Evolutionary conservation across 2,329 filamentous ascomycete genomes (phyloP).

Genomic region (Calonectria pseudoreteaudii): DNA sequence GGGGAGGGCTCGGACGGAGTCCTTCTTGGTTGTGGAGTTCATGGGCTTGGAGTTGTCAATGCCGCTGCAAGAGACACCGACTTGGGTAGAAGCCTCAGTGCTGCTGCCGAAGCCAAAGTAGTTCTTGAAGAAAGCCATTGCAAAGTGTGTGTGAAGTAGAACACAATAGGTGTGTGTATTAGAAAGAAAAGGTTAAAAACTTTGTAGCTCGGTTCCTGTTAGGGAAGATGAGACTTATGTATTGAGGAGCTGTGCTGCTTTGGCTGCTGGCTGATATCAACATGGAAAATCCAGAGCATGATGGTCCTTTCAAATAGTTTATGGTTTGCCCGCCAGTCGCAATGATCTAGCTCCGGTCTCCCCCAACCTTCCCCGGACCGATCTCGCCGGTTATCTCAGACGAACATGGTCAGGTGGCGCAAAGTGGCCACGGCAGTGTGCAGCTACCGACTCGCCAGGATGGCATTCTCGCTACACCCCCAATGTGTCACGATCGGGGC

Average conservation of each 20-base stretch:
- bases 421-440: not conserved
- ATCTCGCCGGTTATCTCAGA: constrained; percentile 12
- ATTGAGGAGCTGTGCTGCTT: not conserved
- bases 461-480: constrained; percentile 2
- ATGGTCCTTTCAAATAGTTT: constrained; percentile 14
- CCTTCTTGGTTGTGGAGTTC: not conserved
- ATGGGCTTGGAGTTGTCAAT: constrained; percentile 2
- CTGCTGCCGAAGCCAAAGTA: constrained; percentile 8
- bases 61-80: not conserved
- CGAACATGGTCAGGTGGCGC: constrained; percentile 12
- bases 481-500: not conserved
- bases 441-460: not conserved
- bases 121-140: constrained; percentile 15
- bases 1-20: constrained; percentile 54
- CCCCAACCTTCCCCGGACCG: constrained; percentile 12
- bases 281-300: constrained; percentile 2
- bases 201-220: not conserved
- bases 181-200: not conserved
- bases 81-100: not conserved
- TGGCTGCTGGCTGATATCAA: constrained; percentile 5
- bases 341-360: not conserved
- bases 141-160: not conserved
- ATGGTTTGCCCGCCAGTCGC: not conserved
- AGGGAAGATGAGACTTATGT: not conserved
- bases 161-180: not conserved